phyloP scores from a whole-genome alignment of 75 land plant genomes.

The Picea sitchensis region DNA sequence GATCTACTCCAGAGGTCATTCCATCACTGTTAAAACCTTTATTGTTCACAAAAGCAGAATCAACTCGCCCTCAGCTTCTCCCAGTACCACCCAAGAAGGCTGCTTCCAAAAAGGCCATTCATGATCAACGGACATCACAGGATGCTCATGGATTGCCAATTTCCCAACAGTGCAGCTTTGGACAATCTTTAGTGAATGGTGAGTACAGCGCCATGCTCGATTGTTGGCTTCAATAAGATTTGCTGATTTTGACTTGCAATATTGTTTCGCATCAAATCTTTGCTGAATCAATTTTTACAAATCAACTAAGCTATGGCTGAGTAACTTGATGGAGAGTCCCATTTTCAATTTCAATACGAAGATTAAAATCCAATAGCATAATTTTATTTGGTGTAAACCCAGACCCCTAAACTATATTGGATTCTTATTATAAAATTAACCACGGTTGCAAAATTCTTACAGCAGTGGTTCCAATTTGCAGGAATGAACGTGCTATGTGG shows the following conservation, averaged over 20 bases:
- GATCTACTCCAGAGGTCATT: too few relatives aligned
- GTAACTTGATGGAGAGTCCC: too few relatives aligned
- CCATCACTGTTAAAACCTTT: conserved; percentile 29
- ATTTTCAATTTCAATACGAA: too few relatives aligned
- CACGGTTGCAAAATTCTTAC: not conserved
- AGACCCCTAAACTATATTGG: not conserved
- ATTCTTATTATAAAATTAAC: not conserved
- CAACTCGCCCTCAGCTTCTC: conserved; percentile 25
- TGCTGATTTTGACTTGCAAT: too few relatives aligned
- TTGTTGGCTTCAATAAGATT: not conserved
- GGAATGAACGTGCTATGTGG: conserved; percentile 81
- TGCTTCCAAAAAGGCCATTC: conserved; percentile 3
- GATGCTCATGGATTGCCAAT: conserved; percentile 24
- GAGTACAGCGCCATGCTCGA: not conserved
- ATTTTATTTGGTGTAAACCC: too few relatives aligned
- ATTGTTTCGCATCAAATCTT: too few relatives aligned
- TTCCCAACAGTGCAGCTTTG: conserved; percentile 29
- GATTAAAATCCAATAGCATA: too few relatives aligned
- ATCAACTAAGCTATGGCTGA: too few relatives aligned
- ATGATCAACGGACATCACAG: conserved; percentile 16
- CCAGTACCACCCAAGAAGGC: conserved; percentile 28
- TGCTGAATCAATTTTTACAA: too few relatives aligned
- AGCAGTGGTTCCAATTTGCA: conserved; percentile 8
- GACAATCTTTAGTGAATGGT: conserved; percentile 49
- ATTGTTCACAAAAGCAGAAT: conserved; percentile 26